A percentile compares a stretch with the other conserved stretches of the same genome.
phyloP scores from a whole-genome alignment of 345 rosid species.

The Citrus cavaleriei region DNA sequence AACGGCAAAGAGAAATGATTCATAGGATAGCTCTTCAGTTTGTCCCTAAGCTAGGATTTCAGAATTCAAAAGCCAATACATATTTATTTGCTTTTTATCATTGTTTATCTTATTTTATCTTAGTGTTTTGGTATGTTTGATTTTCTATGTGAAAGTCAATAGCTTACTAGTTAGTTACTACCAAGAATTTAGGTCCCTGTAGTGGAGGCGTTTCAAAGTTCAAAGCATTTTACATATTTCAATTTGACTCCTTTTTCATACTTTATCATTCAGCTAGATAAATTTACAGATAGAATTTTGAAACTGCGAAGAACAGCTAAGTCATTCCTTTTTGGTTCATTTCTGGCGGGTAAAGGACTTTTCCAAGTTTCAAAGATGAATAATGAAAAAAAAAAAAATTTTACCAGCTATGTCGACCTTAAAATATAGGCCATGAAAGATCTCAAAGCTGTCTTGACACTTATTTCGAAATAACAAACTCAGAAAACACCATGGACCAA shows the following conservation, averaged over 20 bases:
- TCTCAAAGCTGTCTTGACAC: constrained; percentile 65
- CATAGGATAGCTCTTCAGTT: too few species aligned
- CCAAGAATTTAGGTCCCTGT: too few species aligned
- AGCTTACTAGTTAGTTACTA: too few species aligned
- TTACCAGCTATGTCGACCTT: constrained; percentile 82
- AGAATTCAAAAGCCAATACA: too few species aligned
- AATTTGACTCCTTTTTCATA: background rate
- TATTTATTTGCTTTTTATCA: too few species aligned
- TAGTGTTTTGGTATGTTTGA: too few species aligned
- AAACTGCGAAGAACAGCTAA: background rate
- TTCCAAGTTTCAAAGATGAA: constrained; percentile 51
- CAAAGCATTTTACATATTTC: too few species aligned
- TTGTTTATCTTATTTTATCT: too few species aligned
- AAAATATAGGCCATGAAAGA: constrained; percentile 92
- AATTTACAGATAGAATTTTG: too few species aligned
- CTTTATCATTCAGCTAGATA: background rate
- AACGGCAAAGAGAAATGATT: background rate
- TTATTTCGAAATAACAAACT: constrained; percentile 53
- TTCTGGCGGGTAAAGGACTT: background rate
- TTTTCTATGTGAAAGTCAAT: too few species aligned
- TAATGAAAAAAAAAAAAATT: constrained; percentile 55
- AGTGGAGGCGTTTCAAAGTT: too few species aligned
- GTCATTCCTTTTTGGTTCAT: background rate
- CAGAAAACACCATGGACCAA: constrained; percentile 47
- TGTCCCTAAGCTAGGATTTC: too few species aligned